Evolutionary conservation across 148 eudicot species (phyloP).

Genomic region (Rhododendron griersonianum): DNA sequence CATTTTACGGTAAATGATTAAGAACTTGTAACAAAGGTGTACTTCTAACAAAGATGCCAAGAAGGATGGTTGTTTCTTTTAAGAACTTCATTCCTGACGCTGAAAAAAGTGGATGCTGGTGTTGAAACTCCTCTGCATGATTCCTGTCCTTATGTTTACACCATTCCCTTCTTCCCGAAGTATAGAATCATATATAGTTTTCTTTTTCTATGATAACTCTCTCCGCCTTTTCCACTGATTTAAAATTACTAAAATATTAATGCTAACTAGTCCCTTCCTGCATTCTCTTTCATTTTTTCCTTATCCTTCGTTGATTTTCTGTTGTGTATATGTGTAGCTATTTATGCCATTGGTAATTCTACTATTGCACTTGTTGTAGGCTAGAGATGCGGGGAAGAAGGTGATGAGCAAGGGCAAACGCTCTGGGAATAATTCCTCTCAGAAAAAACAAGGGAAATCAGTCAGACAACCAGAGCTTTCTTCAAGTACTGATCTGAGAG

Average conservation of each 20-base stretch:
- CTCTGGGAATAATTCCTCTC: slow-evolving; percentile 47
- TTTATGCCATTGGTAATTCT: background rate
- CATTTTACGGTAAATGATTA: background rate
- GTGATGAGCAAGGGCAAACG: slow-evolving; percentile 39
- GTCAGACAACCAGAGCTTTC: slow-evolving; percentile 58
- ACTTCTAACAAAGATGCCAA: background rate
- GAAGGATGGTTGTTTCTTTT: slow-evolving; percentile 1
- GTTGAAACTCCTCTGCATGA: background rate
- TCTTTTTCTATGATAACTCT: background rate
- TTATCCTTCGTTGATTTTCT: background rate
- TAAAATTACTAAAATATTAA: background rate
- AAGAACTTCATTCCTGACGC: background rate
- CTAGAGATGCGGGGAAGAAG: slow-evolving; percentile 46
- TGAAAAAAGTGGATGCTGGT: background rate
- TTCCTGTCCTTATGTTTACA: background rate
- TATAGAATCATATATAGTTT: background rate
- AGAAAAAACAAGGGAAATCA: slow-evolving; percentile 40
- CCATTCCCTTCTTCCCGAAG: background rate
- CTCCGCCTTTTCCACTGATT: background rate
- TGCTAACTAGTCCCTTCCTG: slow-evolving; percentile 1
- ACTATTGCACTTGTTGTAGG: slow-evolving; percentile 28
- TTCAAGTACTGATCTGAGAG: slow-evolving; percentile 58
- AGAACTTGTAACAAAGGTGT: background rate
- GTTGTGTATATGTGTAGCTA: background rate
- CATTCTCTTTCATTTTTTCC: background rate